Conservation (phyloP, 352 stramenopile species). For the Phytophthora megakarya region DNA sequence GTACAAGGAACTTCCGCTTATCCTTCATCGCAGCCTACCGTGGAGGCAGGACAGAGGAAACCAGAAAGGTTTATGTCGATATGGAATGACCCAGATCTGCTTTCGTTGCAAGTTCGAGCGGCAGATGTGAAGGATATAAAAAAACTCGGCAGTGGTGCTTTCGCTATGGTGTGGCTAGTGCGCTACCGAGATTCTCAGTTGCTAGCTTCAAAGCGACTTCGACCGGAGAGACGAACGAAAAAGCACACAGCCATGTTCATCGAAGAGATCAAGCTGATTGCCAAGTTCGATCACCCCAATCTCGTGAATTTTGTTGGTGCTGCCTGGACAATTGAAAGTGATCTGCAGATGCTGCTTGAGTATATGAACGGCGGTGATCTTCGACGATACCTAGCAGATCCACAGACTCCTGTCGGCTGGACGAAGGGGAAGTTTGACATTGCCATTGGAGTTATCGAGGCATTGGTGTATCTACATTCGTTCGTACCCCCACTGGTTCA, state of each 20-base stretch:
- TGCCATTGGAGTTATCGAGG: constrained; percentile 44
- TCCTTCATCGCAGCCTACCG: constrained; percentile 13
- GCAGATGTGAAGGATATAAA: constrained; percentile 33
- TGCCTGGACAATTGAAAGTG: constrained; percentile 47
- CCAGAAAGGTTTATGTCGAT: constrained; percentile 23
- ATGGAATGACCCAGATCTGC: constrained; percentile 37
- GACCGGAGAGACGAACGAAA: constrained; percentile 24
- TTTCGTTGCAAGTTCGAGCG: constrained; percentile 32
- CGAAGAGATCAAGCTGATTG: constrained; percentile 51
- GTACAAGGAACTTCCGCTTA: constrained; percentile 6
- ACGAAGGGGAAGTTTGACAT: constrained; percentile 36
- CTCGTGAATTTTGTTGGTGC: constrained; percentile 51
- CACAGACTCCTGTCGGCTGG: constrained; percentile 11
- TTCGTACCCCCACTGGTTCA: constrained; percentile 38
- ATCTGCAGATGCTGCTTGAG: constrained; percentile 51
- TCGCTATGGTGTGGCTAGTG: constrained; percentile 36
- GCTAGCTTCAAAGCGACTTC: constrained; percentile 37
- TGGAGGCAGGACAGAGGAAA: constrained; percentile 4
- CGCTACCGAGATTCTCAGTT: constrained; percentile 32
- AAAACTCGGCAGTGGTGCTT: constrained; percentile 34
- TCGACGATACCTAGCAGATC: constrained; percentile 24
- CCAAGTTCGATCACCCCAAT: constrained; percentile 48
- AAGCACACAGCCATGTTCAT: constrained; percentile 42
- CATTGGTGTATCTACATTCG: constrained; percentile 51
- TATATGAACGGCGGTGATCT: constrained; percentile 54